Evolutionary conservation across 129 eudicot species (phyloP).

Genomic region (Dittrichia graveolens): DNA sequence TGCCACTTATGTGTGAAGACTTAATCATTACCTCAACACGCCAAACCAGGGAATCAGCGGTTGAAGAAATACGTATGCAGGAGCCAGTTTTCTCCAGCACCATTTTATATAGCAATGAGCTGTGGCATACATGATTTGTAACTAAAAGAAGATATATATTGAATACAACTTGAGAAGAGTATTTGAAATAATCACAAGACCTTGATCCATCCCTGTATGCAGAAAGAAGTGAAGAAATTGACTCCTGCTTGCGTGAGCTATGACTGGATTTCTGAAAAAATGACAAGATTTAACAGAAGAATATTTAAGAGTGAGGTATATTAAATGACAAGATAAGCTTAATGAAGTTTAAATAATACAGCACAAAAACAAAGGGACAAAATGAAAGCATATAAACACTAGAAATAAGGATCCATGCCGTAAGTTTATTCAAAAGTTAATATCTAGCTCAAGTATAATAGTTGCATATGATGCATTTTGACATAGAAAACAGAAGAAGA

Average conservation of each 20-base stretch:
- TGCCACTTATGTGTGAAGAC: neutral
- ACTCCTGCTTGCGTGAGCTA: conserved; percentile 65
- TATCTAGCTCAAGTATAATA: conserved; percentile 16
- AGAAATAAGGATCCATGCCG: neutral
- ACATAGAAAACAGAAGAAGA: neutral
- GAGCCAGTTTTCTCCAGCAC: conserved; percentile 55
- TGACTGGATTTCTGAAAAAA: conserved; percentile 48
- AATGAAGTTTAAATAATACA: conserved; percentile 15
- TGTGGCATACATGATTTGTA: conserved; percentile 34
- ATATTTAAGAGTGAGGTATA: neutral
- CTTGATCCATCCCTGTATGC: conserved; percentile 52
- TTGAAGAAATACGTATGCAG: conserved; percentile 62
- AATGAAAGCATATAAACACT: neutral
- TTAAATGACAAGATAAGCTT: conserved; percentile 2
- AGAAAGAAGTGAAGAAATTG: conserved; percentile 56
- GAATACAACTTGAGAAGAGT: neutral
- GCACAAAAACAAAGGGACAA: neutral
- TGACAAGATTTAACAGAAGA: conserved; percentile 15
- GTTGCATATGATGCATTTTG: neutral
- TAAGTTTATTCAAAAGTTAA: neutral
- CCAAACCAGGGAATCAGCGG: conserved; percentile 75
- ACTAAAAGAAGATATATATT: conserved; percentile 26
- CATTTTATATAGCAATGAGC: conserved; percentile 50
- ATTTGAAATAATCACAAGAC: conserved; percentile 33
- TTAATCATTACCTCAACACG: conserved; percentile 73